These are phyloP conservation scores for Tulasnella sp. DNA, from an alignment of 768 basidiomycete genomes.

Conservation along the genomic window DNA sequence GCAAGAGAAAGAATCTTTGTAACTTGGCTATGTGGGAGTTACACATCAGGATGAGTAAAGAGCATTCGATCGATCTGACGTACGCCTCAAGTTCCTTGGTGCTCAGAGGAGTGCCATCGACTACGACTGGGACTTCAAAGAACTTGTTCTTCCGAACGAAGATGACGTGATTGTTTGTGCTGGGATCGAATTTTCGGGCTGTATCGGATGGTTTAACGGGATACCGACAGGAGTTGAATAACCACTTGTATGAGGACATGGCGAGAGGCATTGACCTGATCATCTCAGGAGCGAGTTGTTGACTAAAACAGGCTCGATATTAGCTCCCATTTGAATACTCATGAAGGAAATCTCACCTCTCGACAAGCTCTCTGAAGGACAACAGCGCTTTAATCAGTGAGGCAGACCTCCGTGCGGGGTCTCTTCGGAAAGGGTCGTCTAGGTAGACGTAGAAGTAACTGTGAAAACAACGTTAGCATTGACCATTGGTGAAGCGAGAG, in stretches of 20 bases:
- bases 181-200: slow-evolving; percentile 66
- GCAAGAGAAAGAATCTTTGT: slow-evolving; percentile 54
- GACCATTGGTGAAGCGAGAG: not conserved
- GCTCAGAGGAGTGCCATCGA: slow-evolving; percentile 59
- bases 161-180: slow-evolving; percentile 72
- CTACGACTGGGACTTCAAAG: slow-evolving; percentile 65
- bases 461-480: slow-evolving; percentile 53
- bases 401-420: slow-evolving; percentile 65
- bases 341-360: slow-evolving; percentile 43
- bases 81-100: slow-evolving; percentile 73
- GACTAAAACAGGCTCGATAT: slow-evolving; percentile 30
- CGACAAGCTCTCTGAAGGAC: slow-evolving; percentile 72
- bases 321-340: not conserved
- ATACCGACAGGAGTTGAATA: slow-evolving; percentile 84
- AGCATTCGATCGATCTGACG: slow-evolving; percentile 32
- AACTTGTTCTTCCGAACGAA: slow-evolving; percentile 88
- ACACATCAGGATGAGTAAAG: slow-evolving; percentile 41
- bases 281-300: slow-evolving; percentile 79
- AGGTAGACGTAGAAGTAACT: slow-evolving; percentile 92
- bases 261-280: slow-evolving; percentile 56
- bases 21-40: slow-evolving; percentile 40
- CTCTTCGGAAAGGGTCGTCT: slow-evolving; percentile 43
- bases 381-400: slow-evolving; percentile 74
- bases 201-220: slow-evolving; percentile 76
- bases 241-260: slow-evolving; percentile 27